Evolutionary conservation across 1,284 basidiomycete species (phyloP).

Genomic region (Albatrellus sp.): DNA sequence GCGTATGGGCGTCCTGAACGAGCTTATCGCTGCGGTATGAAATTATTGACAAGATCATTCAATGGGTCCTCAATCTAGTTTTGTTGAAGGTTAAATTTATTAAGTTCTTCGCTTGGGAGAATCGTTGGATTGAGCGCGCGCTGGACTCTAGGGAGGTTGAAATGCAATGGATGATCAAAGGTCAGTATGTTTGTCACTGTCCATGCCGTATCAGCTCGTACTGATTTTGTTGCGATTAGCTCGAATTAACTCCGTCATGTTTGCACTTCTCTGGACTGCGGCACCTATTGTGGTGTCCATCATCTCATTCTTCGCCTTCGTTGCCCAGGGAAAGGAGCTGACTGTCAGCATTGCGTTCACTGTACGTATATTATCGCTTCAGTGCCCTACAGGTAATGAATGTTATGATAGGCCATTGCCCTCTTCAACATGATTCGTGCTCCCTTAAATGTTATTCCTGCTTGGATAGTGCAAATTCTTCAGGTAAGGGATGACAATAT

Average conservation of each 20-base stretch:
- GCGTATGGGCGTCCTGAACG: conserved; percentile 78
- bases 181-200: conserved; percentile 20
- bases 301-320: conserved; percentile 52
- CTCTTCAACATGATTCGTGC: conserved; percentile 61
- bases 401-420: conserved; percentile 39
- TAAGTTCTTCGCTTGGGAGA: conserved; percentile 82
- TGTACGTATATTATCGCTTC: conserved; percentile 23
- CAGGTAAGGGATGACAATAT: conserved; percentile 25
- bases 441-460: conserved; percentile 61
- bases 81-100: conserved; percentile 57
- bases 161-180: conserved; percentile 61
- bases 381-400: not conserved
- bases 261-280: conserved; percentile 48
- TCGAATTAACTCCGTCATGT: conserved; percentile 52
- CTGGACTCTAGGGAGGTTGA: conserved; percentile 48
- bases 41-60: not conserved
- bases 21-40: conserved; percentile 64
- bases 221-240: conserved; percentile 22
- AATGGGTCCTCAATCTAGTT: not conserved
- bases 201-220: conserved; percentile 13
- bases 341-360: conserved; percentile 63
- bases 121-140: conserved; percentile 53
- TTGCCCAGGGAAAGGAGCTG: conserved; percentile 51
- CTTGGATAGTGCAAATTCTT: conserved; percentile 51
- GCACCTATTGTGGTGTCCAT: conserved; percentile 63